Percentiles rank a stretch among this genome's conserved stretches.
Conservation (phyloP, 1,139 yeast species). For the Kluyveromyces sp. region DNA sequence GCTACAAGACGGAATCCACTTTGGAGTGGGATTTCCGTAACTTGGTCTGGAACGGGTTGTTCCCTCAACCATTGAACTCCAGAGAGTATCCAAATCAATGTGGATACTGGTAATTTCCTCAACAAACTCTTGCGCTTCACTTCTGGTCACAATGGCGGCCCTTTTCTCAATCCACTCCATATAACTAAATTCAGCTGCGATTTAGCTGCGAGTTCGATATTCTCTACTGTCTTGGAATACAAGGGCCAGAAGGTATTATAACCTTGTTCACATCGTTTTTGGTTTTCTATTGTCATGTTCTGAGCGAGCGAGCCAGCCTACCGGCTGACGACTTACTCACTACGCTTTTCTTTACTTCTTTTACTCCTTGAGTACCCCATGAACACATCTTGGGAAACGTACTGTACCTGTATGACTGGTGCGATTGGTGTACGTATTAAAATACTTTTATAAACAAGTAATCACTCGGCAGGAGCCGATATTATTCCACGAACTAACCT, state of each 20-base stretch:
- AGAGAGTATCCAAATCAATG: conserved; percentile 71
- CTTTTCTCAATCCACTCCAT: neutral
- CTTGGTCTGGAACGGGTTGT: conserved; percentile 50
- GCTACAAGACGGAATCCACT: conserved; percentile 79
- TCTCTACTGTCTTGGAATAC: too few relatives aligned
- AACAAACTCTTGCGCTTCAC: neutral
- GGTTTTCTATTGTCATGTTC: neutral
- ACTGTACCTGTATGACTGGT: too few relatives aligned
- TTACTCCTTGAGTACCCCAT: neutral
- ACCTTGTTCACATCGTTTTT: too few relatives aligned
- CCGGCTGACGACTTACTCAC: too few relatives aligned
- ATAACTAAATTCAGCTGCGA: neutral
- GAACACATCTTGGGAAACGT: neutral
- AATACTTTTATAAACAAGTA: neutral
- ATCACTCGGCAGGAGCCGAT: too few relatives aligned
- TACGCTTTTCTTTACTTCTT: neutral
- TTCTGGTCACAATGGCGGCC: neutral
- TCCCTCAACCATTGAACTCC: conserved; percentile 71
- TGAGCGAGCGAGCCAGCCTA: neutral
- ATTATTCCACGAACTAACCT: too few relatives aligned
- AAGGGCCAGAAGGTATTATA: too few relatives aligned
- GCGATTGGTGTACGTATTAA: neutral
- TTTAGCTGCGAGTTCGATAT: too few relatives aligned
- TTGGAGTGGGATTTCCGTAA: conserved; percentile 80
- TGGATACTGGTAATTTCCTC: conserved; percentile 10